Evolutionary conservation across 164 flowering plant genomes (phyloP).

Genomic region (Vitis rupestris): DNA sequence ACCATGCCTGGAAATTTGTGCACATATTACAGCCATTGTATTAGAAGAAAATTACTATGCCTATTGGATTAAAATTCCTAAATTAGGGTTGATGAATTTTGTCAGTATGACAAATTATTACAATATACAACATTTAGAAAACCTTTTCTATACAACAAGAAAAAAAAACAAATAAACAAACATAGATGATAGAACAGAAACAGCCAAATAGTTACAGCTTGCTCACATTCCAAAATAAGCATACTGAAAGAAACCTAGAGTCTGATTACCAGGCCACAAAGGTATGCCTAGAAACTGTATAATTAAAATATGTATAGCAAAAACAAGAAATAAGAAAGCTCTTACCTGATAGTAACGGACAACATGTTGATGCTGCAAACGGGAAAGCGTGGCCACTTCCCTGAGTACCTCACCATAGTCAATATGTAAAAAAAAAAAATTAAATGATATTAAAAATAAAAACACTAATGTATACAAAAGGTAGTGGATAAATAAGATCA

Average conservation of each 20-base stretch:
- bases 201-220: too few species aligned
- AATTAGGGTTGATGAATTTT: too few species aligned
- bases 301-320: slow-evolving; percentile 4
- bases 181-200: too few species aligned
- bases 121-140: too few species aligned
- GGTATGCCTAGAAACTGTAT: not conserved
- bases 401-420: slow-evolving; percentile 45
- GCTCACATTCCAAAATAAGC: too few species aligned
- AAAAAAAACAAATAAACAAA: not conserved
- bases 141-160: too few species aligned
- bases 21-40: slow-evolving; percentile 12
- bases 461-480: not conserved
- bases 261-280: not conserved
- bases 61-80: too few species aligned
- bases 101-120: too few species aligned
- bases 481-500: not conserved
- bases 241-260: not conserved
- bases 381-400: slow-evolving; percentile 98
- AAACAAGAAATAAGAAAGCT: not conserved
- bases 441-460: not conserved
- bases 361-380: slow-evolving; percentile 98
- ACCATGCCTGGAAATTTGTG: slow-evolving; percentile 80
- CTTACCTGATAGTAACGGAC: slow-evolving; percentile 96
- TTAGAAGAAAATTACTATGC: not conserved
- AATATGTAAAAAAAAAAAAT: slow-evolving; percentile 9